A percentile compares a stretch with the other conserved stretches of the same genome.
Evolutionary conservation across 805 yeast genomes (phyloP).

Genomic region (Lipomyces orientalis): DNA sequence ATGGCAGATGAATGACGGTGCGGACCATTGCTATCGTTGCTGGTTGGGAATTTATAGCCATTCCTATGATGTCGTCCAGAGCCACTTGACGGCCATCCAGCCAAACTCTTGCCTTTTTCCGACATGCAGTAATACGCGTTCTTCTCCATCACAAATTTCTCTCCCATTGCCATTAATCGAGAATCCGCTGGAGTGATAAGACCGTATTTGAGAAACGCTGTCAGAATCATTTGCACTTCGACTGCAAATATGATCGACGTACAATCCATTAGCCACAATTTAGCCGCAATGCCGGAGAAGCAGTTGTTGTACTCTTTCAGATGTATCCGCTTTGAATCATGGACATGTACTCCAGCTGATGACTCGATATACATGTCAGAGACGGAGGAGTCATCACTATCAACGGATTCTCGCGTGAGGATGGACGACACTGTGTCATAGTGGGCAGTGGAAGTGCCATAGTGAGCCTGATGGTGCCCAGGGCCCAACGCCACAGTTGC

Average conservation of each 20-base stretch:
- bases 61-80: neutral
- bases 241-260: slow-evolving; percentile 83
- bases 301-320: slow-evolving; percentile 42
- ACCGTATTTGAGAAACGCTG: slow-evolving; percentile 51
- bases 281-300: slow-evolving; percentile 74
- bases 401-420: neutral
- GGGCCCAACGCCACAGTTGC: neutral
- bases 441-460: neutral
- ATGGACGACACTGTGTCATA: neutral
- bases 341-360: slow-evolving; percentile 20
- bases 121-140: slow-evolving; percentile 24
- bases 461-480: neutral
- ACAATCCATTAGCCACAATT: slow-evolving; percentile 92
- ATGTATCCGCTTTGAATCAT: slow-evolving; percentile 26
- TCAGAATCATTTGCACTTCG: slow-evolving; percentile 86
- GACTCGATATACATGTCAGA: slow-evolving; percentile 14
- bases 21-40: slow-evolving; percentile 8
- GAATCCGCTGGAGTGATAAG: slow-evolving; percentile 18
- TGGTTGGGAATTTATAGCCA: neutral
- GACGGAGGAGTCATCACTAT: neutral
- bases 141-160: slow-evolving; percentile 12
- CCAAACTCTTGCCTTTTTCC: slow-evolving; percentile 21
- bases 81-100: slow-evolving; percentile 25
- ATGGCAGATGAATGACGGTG: slow-evolving; percentile 9
- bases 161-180: neutral